Percentiles rank a stretch among this genome's conserved stretches.
Evolutionary conservation across 371 early-diverging fungal species (phyloP).

Genomic region (Mortierella sp.): DNA sequence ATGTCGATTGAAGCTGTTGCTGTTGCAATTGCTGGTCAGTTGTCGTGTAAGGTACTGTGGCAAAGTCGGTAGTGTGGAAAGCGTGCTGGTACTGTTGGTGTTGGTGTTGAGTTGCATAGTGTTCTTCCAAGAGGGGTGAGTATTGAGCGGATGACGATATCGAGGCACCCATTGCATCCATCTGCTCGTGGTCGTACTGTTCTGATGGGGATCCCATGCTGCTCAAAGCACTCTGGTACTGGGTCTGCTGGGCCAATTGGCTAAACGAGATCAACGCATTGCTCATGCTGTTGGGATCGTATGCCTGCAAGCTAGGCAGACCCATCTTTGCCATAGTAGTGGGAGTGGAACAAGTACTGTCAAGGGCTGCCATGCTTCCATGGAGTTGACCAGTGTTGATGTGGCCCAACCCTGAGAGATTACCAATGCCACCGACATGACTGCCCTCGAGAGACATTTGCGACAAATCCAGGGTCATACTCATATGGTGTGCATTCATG

Average conservation of each 20-base stretch:
- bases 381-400: constrained; percentile 16
- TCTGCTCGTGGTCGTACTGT: constrained; percentile 24
- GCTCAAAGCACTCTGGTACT: constrained; percentile 8
- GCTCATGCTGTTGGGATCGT: constrained; percentile 16
- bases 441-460: constrained; percentile 30
- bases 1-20: constrained; percentile 23
- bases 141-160: constrained; percentile 7
- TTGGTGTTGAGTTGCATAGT: constrained; percentile 2
- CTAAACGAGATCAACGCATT: constrained; percentile 11
- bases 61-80: constrained; percentile 19
- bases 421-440: constrained; percentile 14
- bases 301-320: constrained; percentile 9
- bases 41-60: constrained; percentile 13
- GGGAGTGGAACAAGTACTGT: constrained; percentile 37
- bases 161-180: constrained; percentile 13
- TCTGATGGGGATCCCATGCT: constrained; percentile 1
- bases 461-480: constrained; percentile 28
- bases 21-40: constrained; percentile 15
- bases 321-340: constrained; percentile 41
- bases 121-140: constrained; percentile 26
- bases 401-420: constrained; percentile 21
- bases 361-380: constrained; percentile 16
- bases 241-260: constrained; percentile 21
- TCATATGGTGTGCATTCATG: constrained; percentile 40
- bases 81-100: constrained; percentile 14